Evolutionary conservation across 352 stramenopile genomes (phyloP).

Genomic region (Globisporangium yorkense): DNA sequence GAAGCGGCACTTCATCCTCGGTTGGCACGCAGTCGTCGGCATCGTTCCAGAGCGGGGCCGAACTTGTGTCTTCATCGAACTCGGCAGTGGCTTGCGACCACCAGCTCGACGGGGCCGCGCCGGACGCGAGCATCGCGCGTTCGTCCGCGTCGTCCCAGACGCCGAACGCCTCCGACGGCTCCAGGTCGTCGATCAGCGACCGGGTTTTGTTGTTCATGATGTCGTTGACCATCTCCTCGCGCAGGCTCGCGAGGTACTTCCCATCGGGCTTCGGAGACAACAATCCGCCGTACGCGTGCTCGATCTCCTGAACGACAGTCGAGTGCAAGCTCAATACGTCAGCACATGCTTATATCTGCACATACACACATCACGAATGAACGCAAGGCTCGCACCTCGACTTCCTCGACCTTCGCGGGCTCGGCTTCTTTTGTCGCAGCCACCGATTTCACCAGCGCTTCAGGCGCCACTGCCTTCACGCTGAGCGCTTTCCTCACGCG

Average conservation of each 20-base stretch:
- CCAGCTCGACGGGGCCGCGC: conserved; percentile 37
- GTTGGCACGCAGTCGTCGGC: background rate
- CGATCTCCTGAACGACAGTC: conserved; percentile 43
- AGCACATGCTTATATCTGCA: background rate
- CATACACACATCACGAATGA: background rate
- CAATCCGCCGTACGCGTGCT: conserved; percentile 66
- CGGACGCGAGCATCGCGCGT: conserved; percentile 33
- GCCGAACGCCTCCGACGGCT: conserved; percentile 16
- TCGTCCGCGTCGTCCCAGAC: conserved; percentile 34
- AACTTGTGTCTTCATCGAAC: conserved; percentile 10
- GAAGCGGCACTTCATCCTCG: conserved; percentile 25
- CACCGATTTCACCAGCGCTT: background rate
- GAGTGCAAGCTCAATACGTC: background rate
- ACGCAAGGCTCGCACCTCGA: conserved; percentile 25
- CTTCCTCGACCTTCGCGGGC: conserved; percentile 21
- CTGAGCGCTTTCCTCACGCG: conserved; percentile 20
- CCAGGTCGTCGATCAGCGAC: conserved; percentile 45
- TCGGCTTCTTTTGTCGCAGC: conserved; percentile 5
- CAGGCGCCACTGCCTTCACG: conserved; percentile 7
- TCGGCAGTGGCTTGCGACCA: conserved; percentile 28
- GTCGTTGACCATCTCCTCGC: conserved; percentile 46
- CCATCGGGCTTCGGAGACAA: conserved; percentile 24
- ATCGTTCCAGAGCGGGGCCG: conserved; percentile 13
- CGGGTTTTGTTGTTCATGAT: conserved; percentile 37
- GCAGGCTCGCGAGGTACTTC: conserved; percentile 36